Percentiles rank a stretch among this genome's conserved stretches.
Evolutionary conservation across 305 asterid species (phyloP).

Genomic region (Plantago lanceolata): DNA sequence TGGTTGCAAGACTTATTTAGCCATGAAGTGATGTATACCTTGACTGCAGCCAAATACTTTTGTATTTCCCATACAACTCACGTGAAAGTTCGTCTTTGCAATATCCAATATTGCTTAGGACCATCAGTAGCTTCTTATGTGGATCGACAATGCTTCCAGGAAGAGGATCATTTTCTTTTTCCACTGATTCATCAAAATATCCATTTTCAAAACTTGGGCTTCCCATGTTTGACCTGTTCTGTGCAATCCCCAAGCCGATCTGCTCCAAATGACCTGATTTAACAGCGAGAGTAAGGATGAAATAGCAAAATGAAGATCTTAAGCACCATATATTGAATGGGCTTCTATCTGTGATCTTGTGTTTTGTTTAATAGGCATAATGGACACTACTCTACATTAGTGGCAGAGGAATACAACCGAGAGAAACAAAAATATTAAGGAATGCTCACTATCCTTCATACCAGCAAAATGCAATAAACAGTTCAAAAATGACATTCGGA

Average conservation of each 20-base stretch:
- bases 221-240: constrained; percentile 49
- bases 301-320: too few relatives aligned
- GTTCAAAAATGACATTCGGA: constrained; percentile 83
- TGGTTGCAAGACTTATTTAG: background rate
- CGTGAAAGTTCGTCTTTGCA: constrained; percentile 91
- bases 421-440: constrained; percentile 4
- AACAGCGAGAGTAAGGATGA: background rate
- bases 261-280: constrained; percentile 76
- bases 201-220: constrained; percentile 61
- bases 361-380: too few relatives aligned
- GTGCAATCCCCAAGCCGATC: constrained; percentile 60
- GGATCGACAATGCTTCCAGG: constrained; percentile 83
- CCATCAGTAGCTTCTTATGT: constrained; percentile 86
- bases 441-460: constrained; percentile 33
- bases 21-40: constrained; percentile 42
- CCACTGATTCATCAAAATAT: constrained; percentile 49
- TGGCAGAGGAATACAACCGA: background rate
- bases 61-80: constrained; percentile 69
- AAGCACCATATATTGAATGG: too few relatives aligned
- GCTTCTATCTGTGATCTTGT: too few relatives aligned
- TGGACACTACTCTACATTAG: constrained; percentile 8
- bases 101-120: constrained; percentile 91
- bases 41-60: constrained; percentile 65
- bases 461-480: constrained; percentile 91
- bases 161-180: constrained; percentile 57